These are phyloP conservation scores for Penicillium sp. DNA, from an alignment of 2,329 filamentous ascomycete species.

Conservation along the genomic window DNA sequence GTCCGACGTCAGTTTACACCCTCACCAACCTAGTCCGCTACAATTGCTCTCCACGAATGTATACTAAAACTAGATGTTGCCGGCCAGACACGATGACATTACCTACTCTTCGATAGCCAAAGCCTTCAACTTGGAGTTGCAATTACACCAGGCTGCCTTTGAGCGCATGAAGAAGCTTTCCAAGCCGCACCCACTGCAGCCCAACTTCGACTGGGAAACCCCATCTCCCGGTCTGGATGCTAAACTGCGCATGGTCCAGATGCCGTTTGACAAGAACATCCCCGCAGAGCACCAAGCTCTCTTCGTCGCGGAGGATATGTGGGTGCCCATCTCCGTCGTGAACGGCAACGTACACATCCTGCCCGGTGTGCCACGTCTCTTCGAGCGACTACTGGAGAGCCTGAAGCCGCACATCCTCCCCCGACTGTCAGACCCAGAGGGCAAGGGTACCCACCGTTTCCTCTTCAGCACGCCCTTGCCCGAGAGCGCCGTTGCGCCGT, in stretches of 20 bases:
- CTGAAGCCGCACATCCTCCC: slow-evolving; percentile 72
- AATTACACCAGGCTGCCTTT: slow-evolving; percentile 76
- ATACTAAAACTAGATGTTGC: too few species aligned
- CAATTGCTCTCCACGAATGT: background rate
- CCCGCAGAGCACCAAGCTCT: slow-evolving; percentile 72
- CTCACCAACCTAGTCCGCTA: background rate
- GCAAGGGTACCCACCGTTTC: slow-evolving; percentile 77
- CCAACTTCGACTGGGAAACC: slow-evolving; percentile 80
- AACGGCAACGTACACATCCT: slow-evolving; percentile 94
- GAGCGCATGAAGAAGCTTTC: slow-evolving; percentile 82
- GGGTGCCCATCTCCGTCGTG: slow-evolving; percentile 87
- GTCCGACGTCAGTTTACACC: slow-evolving; percentile 74
- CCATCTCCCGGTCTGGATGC: slow-evolving; percentile 78
- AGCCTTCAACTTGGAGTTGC: slow-evolving; percentile 77
- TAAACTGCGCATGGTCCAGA: slow-evolving; percentile 85
- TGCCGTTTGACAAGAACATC: slow-evolving; percentile 74
- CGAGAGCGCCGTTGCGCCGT: slow-evolving; percentile 83
- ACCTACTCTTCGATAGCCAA: slow-evolving; percentile 94
- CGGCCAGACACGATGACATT: slow-evolving; percentile 96
- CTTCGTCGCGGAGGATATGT: slow-evolving; percentile 79
- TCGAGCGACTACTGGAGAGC: slow-evolving; percentile 76
- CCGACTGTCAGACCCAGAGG: slow-evolving; percentile 77
- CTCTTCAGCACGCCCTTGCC: slow-evolving; percentile 84
- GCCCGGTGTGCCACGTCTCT: slow-evolving; percentile 85
- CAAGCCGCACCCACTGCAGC: slow-evolving; percentile 72